phyloP scores from a whole-genome alignment of 2,329 filamentous ascomycete genomes.

The Epichloe gansuensis region DNA sequence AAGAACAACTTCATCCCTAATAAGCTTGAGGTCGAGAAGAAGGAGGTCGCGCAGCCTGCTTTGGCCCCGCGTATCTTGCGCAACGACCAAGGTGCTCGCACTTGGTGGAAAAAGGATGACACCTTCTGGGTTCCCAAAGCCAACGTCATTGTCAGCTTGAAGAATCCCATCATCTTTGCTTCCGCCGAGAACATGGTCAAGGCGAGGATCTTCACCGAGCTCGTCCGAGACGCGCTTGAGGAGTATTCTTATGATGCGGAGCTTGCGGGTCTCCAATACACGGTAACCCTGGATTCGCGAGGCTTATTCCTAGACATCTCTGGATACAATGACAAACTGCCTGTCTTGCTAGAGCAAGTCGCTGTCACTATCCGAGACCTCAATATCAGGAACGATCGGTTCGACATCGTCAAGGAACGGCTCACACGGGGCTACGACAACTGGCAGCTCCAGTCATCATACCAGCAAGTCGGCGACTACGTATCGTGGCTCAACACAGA shows the following conservation, averaged over 20 bases:
- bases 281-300: slow-evolving; percentile 56
- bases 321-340: slow-evolving; percentile 94
- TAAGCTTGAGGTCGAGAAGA: slow-evolving; percentile 88
- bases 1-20: slow-evolving; percentile 94
- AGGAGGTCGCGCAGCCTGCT: slow-evolving; percentile 65
- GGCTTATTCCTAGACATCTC: slow-evolving; percentile 69
- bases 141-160: slow-evolving; percentile 68
- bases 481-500: slow-evolving; percentile 70
- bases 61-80: slow-evolving; percentile 70
- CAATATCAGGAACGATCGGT: slow-evolving; percentile 74
- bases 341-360: slow-evolving; percentile 82
- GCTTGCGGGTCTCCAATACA: slow-evolving; percentile 77
- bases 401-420: slow-evolving; percentile 83
- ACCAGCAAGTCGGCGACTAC: slow-evolving; percentile 76
- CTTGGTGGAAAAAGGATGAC: slow-evolving; percentile 98
- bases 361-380: slow-evolving; percentile 73
- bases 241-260: slow-evolving; percentile 97
- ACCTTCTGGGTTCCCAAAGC: slow-evolving; percentile 97
- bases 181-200: slow-evolving; percentile 71
- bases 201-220: slow-evolving; percentile 66
- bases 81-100: slow-evolving; percentile 66
- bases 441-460: slow-evolving; percentile 78
- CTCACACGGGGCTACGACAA: slow-evolving; percentile 68
- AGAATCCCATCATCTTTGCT: slow-evolving; percentile 66
- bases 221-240: slow-evolving; percentile 78